Conservation (phyloP, 306 rosid species). For the Delonix regia region DNA sequence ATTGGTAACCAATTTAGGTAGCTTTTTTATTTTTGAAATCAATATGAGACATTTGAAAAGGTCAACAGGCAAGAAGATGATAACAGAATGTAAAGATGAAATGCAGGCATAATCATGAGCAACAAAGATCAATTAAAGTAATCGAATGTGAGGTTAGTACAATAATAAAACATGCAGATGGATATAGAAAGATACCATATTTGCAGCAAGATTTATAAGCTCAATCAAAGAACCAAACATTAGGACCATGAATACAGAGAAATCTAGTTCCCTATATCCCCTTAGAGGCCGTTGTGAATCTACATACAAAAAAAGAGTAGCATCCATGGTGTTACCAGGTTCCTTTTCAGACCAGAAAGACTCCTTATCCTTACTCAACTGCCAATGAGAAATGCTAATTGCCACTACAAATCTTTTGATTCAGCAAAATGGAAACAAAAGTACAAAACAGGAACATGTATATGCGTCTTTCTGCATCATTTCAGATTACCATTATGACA, state of each 20-base stretch:
- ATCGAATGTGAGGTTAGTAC: neutral
- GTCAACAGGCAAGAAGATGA: neutral
- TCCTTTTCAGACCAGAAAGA: neutral
- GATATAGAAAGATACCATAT: neutral
- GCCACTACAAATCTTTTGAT: slow-evolving; percentile 9
- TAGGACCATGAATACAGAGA: neutral
- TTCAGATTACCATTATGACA: slow-evolving; percentile 5
- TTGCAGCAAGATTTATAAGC: neutral
- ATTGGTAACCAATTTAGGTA: neutral
- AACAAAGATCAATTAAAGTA: slow-evolving; percentile 16
- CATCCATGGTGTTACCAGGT: neutral
- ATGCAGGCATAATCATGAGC: neutral
- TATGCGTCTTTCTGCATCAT: neutral
- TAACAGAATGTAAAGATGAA: neutral
- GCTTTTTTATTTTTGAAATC: neutral
- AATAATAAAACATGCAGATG: neutral
- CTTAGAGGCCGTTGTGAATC: neutral
- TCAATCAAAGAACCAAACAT: neutral
- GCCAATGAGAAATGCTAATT: neutral
- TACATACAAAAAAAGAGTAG: neutral
- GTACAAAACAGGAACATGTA: slow-evolving; percentile 9
- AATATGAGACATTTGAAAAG: neutral
- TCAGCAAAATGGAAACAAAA: slow-evolving; percentile 19
- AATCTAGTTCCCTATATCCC: neutral
- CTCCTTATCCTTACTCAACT: neutral